These are phyloP conservation scores for Uronychia binucleata DNA, from an alignment of 73 alveolate genomes.

Conservation along the genomic window DNA sequence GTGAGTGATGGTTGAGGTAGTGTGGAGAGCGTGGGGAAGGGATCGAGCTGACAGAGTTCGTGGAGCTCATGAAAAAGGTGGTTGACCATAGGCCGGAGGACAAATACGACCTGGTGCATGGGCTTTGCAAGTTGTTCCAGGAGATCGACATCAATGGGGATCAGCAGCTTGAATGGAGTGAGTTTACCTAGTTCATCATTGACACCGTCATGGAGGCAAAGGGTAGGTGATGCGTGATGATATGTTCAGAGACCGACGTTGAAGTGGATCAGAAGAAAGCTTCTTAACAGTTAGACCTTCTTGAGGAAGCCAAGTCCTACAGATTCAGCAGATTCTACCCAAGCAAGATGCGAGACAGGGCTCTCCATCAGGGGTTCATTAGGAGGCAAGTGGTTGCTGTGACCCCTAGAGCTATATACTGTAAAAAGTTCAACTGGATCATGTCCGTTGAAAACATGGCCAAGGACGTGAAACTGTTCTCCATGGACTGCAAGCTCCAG, in stretches of 20 bases:
- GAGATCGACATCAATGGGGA: conserved; percentile 97
- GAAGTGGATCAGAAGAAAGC: conserved; percentile 8
- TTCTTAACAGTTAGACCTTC: conserved; percentile 59
- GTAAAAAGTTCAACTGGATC: conserved; percentile 48
- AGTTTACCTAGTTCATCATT: conserved; percentile 91
- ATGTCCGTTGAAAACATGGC: conserved; percentile 70
- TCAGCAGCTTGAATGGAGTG: conserved; percentile 95
- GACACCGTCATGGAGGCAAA: conserved; percentile 81
- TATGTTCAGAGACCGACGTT: neutral
- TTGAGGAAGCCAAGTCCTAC: conserved; percentile 67
- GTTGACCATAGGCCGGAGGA: conserved; percentile 72
- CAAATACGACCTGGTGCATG: conserved; percentile 91
- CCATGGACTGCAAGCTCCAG: conserved; percentile 54
- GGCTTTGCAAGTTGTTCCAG: conserved; percentile 86
- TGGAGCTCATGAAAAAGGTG: conserved; percentile 79
- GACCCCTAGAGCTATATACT: conserved; percentile 25
- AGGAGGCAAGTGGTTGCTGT: neutral
- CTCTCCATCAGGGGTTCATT: conserved; percentile 49
- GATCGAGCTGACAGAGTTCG: conserved; percentile 51
- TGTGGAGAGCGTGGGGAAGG: conserved; percentile 49
- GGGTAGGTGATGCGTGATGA: neutral
- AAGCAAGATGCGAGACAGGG: conserved; percentile 48
- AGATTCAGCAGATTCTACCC: conserved; percentile 62
- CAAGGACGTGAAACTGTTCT: conserved; percentile 59
- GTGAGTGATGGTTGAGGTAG: conserved; percentile 29